phyloP scores from a whole-genome alignment of 345 rosid species.

The Punica granatum region DNA sequence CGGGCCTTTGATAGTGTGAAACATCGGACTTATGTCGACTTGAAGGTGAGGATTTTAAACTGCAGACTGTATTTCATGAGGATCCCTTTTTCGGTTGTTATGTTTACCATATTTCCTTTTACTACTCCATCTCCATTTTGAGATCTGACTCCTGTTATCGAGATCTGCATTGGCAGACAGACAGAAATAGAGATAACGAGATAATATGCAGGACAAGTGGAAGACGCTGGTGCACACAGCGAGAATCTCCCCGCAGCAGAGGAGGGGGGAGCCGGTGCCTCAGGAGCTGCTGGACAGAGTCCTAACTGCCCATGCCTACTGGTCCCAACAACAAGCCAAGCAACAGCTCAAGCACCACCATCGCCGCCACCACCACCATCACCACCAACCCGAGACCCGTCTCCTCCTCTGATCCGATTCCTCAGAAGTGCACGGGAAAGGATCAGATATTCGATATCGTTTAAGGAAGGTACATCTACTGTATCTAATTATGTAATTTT shows the following conservation, averaged over 20 bases:
- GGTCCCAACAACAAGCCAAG: slow-evolving; percentile 88
- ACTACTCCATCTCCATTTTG: background rate
- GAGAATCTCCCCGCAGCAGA: slow-evolving; percentile 91
- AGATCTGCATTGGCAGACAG: background rate
- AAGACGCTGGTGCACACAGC: slow-evolving; percentile 97
- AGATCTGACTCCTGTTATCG: background rate
- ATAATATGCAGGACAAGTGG: slow-evolving; percentile 73
- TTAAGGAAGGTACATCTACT: background rate
- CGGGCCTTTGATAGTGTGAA: slow-evolving; percentile 87
- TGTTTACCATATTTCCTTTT: background rate
- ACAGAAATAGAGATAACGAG: background rate
- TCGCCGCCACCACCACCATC: slow-evolving; percentile 2
- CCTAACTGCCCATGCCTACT: slow-evolving; percentile 76
- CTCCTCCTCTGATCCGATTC: slow-evolving; percentile 28
- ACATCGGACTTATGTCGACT: slow-evolving; percentile 91
- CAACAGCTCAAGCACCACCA: slow-evolving; percentile 51
- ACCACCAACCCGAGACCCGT: slow-evolving; percentile 32
- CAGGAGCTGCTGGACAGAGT: slow-evolving; percentile 91
- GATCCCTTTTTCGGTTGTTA: background rate
- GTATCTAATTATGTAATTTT: background rate
- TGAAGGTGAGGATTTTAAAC: slow-evolving; percentile 44
- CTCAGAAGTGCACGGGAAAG: slow-evolving; percentile 7
- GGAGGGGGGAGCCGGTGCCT: slow-evolving; percentile 98
- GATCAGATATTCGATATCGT: background rate
- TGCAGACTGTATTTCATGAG: background rate